Evolutionary conservation across 2,329 filamentous ascomycete genomes (phyloP).

Genomic region (Cucurbitaria berberidis): DNA sequence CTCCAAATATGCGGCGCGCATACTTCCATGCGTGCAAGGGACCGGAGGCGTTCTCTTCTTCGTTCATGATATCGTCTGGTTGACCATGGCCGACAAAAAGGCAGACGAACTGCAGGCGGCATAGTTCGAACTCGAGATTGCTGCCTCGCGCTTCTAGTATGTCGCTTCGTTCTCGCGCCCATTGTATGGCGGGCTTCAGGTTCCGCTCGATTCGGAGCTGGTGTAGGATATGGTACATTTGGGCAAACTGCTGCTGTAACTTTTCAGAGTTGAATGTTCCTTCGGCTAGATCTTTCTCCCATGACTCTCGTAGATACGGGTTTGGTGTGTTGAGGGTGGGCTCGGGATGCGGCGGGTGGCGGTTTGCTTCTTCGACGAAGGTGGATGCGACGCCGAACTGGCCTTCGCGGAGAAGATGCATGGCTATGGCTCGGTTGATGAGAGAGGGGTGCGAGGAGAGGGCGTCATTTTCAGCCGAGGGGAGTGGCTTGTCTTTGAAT

Average conservation of each 20-base stretch:
- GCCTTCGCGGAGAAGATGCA: constrained; percentile 94
- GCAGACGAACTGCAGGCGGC: constrained; percentile 87
- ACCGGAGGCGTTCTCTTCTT: constrained; percentile 48
- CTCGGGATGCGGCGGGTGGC: constrained; percentile 52
- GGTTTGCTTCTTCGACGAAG: constrained; percentile 75
- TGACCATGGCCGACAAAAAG: constrained; percentile 63
- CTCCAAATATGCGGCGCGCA: constrained; percentile 73
- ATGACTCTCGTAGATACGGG: constrained; percentile 41
- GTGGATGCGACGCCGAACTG: constrained; percentile 87
- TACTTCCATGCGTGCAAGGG: constrained; percentile 74
- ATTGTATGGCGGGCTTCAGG: constrained; percentile 81
- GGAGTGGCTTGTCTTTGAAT: constrained; percentile 67
- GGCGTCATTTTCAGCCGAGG: constrained; percentile 80
- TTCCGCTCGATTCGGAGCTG: constrained; percentile 74
- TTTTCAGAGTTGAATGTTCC: constrained; percentile 67
- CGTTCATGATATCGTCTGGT: constrained; percentile 60
- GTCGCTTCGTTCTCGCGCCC: constrained; percentile 75
- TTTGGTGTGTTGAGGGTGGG: constrained; percentile 45
- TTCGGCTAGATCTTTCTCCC: constrained; percentile 57
- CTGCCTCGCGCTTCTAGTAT: constrained; percentile 82
- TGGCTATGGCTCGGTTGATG: constrained; percentile 91
- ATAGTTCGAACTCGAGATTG: constrained; percentile 94
- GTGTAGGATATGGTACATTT: constrained; percentile 89
- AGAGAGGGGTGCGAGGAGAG: constrained; percentile 76
- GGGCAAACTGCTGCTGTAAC: constrained; percentile 80